Conservation (phyloP, 2,329 filamentous ascomycete species). For the Pyricularia sp. region DNA sequence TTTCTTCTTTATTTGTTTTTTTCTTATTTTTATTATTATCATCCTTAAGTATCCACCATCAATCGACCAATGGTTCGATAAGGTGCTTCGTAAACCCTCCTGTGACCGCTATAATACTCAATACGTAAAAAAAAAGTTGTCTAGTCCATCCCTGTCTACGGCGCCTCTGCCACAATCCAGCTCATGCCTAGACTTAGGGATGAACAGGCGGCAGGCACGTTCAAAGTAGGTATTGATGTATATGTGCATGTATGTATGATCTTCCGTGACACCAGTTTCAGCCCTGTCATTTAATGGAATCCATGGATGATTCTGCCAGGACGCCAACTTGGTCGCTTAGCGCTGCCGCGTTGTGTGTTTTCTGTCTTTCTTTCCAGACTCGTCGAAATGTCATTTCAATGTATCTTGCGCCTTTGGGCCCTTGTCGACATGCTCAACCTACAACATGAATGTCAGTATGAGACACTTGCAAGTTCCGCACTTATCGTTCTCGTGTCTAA, state of each 20-base stretch:
- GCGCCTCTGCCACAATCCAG: not conserved
- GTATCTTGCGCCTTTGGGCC: no score
- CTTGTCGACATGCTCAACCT: no score
- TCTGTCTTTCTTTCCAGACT: not conserved
- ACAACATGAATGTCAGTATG: no score
- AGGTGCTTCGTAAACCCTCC: not conserved
- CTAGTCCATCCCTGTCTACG: not conserved
- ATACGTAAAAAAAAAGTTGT: not conserved
- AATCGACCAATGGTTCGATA: not conserved
- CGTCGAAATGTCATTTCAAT: not conserved
- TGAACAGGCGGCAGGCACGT: not conserved
- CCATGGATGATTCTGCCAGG: not conserved
- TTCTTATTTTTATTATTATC: not conserved
- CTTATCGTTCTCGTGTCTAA: not conserved
- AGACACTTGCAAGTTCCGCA: no score
- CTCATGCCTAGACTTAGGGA: not conserved
- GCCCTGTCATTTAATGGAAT: not conserved
- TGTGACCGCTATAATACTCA: no score
- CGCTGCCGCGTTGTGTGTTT: no score
- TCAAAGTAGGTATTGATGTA: not conserved
- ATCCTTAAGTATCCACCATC: not conserved
- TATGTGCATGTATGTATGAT: not conserved
- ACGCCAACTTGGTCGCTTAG: not conserved
- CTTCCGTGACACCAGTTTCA: not conserved
- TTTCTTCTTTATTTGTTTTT: not conserved